A percentile compares a stretch with the other conserved stretches of the same genome.
Evolutionary conservation across 2,329 filamentous ascomycete genomes (phyloP).

Genomic region (Zymoseptoria pseudotritici): DNA sequence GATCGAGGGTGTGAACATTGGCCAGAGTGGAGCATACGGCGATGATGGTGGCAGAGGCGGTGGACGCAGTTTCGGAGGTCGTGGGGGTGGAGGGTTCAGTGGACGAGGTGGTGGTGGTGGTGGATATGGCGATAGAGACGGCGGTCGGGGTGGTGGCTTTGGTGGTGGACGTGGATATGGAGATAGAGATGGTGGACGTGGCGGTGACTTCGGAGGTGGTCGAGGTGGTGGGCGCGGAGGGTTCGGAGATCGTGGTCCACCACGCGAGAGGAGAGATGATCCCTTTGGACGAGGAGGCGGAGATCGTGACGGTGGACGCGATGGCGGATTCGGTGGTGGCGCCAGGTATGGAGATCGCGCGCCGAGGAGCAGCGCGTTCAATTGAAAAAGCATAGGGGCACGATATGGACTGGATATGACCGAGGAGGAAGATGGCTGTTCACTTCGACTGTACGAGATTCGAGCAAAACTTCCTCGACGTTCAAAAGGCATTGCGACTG

Average conservation of each 20-base stretch:
- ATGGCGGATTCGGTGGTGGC: slow-evolving; percentile 7
- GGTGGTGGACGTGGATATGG: slow-evolving; percentile 15
- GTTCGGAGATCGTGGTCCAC: neutral
- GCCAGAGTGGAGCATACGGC: slow-evolving; percentile 6
- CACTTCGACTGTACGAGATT: neutral
- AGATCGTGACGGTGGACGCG: slow-evolving; percentile 1
- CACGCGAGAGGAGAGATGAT: slow-evolving; percentile 5
- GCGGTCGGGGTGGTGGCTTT: slow-evolving; percentile 9
- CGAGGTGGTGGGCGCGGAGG: slow-evolving; percentile 5
- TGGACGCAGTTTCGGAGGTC: slow-evolving; percentile 7
- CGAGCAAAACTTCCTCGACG: neutral
- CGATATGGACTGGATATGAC: neutral
- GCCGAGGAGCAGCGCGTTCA: neutral
- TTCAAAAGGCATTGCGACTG: neutral
- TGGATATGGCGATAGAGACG: slow-evolving; percentile 8
- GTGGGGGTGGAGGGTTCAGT: slow-evolving; percentile 10
- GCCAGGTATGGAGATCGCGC: neutral
- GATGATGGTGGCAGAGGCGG: slow-evolving; percentile 9
- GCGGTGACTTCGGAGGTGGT: slow-evolving; percentile 16
- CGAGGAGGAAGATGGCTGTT: neutral
- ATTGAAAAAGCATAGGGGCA: neutral
- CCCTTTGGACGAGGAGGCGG: slow-evolving; percentile 1
- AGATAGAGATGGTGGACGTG: slow-evolving; percentile 1
- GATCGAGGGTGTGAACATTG: slow-evolving; percentile 26
- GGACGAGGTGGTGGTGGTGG: slow-evolving; percentile 7